Evolutionary conservation across 129 eudicot genomes (phyloP), one percentile per base, ranked within the genome.

Genomic region (Gnaphalium uliginosum): DNA sequence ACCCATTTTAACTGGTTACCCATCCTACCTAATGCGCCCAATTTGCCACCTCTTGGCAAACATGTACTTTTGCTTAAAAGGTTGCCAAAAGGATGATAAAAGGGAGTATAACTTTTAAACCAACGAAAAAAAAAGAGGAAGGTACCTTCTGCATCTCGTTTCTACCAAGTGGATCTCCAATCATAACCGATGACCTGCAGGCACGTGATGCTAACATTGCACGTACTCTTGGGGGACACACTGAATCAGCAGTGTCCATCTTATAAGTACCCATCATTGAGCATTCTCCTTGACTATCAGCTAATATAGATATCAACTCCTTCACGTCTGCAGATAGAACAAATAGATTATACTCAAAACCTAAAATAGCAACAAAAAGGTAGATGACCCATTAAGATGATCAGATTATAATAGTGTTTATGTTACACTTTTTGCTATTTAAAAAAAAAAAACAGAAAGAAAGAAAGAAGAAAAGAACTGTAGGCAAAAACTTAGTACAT

Each of bases 161-260:
- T 83, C 92, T 91, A 63, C 96, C 97, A 81, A 94, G 97, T 63
- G 99, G 82, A 86, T 87, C 94, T 48, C 99, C 99, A 67, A 94
- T 80, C 97, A 89, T 86, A 66, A 89, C 84, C 17, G 99, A 94
- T 33, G 99, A 88, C 80, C 93, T 85, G 83, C 99, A 94, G 69
- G 99, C 99, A 81, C 99, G 96, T 25, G 97, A 95, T 35, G 99
- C 99, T 15, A 95, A 79, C 99, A 95, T 95, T 63, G 96, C 90
- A 60, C 97, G 92, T 37, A 95, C 96, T 91, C 91, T 91, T 19
- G 99, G 91, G 22, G 99, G 99, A 72, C 99, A 95, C 41, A 95
- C 82, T 37, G 99, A 95, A 69, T 91, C 96, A 18, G 89, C 76
- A 65, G 94, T 84, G 86, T 91, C 96, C 81, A 73, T 79, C 81